Evolutionary conservation across 2,329 filamentous ascomycete genomes (phyloP).

Genomic region (Colletotrichum graminicola): DNA sequence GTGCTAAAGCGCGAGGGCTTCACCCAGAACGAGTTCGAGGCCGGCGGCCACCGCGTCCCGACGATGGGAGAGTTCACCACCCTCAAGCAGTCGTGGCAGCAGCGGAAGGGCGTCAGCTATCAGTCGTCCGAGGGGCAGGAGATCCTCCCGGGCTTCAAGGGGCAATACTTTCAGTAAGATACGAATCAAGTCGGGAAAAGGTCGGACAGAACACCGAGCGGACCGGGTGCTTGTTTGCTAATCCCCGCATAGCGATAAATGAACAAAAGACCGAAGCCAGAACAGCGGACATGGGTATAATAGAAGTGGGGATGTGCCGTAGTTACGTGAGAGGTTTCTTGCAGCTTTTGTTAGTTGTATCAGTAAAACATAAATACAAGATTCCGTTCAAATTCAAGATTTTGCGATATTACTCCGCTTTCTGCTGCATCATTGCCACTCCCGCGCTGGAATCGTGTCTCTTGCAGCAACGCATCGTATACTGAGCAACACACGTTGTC

Average conservation of each 20-base stretch:
- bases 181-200: neutral
- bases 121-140: slow-evolving; percentile 48
- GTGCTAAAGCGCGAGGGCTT: slow-evolving; percentile 51
- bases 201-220: neutral
- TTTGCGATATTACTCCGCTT: neutral
- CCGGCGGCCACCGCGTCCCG: slow-evolving; percentile 48
- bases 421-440: neutral
- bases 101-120: slow-evolving; percentile 47
- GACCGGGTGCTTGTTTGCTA: neutral
- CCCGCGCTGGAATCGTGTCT: neutral
- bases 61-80: slow-evolving; percentile 55
- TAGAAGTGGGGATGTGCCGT: neutral
- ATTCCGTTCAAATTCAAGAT: neutral
- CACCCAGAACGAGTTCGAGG: slow-evolving; percentile 55
- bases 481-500: neutral
- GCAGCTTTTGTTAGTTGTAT: neutral
- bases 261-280: neutral
- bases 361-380: no score
- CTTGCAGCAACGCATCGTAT: neutral
- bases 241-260: neutral
- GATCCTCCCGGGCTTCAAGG: slow-evolving; percentile 53
- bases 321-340: no score
- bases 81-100: slow-evolving; percentile 55
- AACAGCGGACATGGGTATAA: neutral
- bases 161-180: slow-evolving; percentile 43